Conservation (phyloP, 2,329 filamentous ascomycete genomes). For the Aureobasidium leucospermi region DNA sequence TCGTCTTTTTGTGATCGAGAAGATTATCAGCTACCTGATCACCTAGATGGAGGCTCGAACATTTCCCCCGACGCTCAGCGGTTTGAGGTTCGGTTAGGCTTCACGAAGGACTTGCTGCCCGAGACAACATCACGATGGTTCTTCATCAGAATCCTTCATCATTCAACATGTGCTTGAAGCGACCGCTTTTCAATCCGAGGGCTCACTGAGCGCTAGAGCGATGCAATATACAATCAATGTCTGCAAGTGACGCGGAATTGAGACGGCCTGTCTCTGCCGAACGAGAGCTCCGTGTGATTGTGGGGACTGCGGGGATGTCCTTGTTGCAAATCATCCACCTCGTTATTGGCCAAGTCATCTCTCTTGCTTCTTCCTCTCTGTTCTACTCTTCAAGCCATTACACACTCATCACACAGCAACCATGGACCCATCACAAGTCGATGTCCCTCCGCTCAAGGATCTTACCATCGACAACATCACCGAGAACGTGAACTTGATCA, state of each 20-base stretch:
- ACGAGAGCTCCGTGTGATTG: neutral
- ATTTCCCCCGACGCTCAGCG: no score
- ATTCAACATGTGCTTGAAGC: no score
- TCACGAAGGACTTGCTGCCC: no score
- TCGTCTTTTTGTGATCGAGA: no score
- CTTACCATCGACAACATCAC: slow-evolving; percentile 76
- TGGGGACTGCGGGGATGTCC: slow-evolving; percentile 6
- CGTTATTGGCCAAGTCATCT: neutral
- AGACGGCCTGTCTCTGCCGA: neutral
- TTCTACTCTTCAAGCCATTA: neutral
- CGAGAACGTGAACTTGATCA: slow-evolving; percentile 66
- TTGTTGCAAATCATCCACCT: neutral
- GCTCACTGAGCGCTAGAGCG: no score
- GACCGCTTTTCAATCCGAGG: no score
- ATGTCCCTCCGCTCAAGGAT: slow-evolving; percentile 54
- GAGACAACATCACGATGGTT: no score
- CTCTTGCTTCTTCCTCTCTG: neutral
- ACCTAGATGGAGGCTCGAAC: no score
- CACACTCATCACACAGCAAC: neutral
- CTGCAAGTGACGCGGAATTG: neutral
- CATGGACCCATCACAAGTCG: slow-evolving; percentile 39
- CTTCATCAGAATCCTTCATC: no score
- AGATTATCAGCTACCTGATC: no score
- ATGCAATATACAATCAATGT: no score
- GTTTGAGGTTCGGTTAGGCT: no score